Evolutionary conservation across 1,284 basidiomycete species (phyloP), one percentile per base, ranked within the genome.

Genomic region (Ustilago xerochloae): DNA sequence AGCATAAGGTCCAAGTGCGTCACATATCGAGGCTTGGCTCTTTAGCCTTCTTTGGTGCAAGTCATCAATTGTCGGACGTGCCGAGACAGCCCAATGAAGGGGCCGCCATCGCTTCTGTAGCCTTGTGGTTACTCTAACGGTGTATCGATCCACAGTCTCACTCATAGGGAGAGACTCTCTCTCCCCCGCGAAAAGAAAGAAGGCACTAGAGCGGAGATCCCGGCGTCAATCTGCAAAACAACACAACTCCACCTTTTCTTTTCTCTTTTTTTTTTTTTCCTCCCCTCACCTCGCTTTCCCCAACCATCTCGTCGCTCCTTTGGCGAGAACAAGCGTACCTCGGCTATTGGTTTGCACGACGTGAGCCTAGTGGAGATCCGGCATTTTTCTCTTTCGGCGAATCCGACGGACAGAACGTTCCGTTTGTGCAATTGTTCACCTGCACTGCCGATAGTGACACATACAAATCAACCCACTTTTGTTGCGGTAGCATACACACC

Each of bases 1-100:
- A 12, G 18, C n/a, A 41, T 41, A 15, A 28, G 22, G 4, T 12
- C 47, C 8, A 39, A 39, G 35, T 48, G 45, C 50, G 50, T 47
- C 43, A 56, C 41, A 55, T 43, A 43, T 43, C 41, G 22, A 24
- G 39, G 45, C 53, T 56, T 47, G 53, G 32, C 36, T 39, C 22
- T 24, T 26, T 15, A 2, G 22, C 41, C 38, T 41, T 20, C 6
- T 24, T 20, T 26, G 38, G 28, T 35, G 47, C 20, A 15, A 22
- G 29, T 33, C 47, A 33, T 13, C 47, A 16, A 28, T 16, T 49
- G 15, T 49, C 32, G 26, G 29, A 1, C 6, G 26, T 47, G 10
- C 26, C 28, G 45, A 43, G 20, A 39, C 38, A n/a, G n/a, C n/a
- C n/a, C n/a, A n/a, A n/a, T n/a, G n/a, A n/a, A n/a, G n/a, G n/a